Conservation (phyloP, 805 yeast genomes). For the Kluyveromyces lactis region DNA sequence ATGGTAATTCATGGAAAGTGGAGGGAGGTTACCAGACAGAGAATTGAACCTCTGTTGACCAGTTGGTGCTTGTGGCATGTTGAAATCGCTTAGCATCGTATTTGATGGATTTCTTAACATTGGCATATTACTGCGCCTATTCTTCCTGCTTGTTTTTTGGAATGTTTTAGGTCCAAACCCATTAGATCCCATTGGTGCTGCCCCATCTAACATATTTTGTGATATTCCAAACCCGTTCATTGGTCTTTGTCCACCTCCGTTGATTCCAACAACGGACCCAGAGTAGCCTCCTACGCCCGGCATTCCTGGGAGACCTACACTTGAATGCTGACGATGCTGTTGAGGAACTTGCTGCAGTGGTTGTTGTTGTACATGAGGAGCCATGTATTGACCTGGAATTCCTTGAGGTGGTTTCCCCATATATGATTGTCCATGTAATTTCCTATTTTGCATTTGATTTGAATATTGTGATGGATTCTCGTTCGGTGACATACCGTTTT, state of each 20-base stretch:
- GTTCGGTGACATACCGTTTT: background rate
- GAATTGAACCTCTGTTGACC: constrained; percentile 5
- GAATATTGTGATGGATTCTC: background rate
- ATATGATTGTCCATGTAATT: background rate
- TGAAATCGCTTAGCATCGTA: constrained; percentile 12
- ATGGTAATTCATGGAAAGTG: background rate
- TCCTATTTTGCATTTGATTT: background rate
- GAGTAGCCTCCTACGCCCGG: background rate
- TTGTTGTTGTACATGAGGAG: background rate
- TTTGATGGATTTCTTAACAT: constrained; percentile 27
- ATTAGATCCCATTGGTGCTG: background rate
- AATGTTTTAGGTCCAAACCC: constrained; percentile 8
- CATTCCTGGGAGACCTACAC: background rate
- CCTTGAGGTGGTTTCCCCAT: background rate
- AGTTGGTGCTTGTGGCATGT: constrained; percentile 1
- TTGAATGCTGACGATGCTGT: background rate
- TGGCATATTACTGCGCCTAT: constrained; percentile 28
- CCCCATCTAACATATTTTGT: background rate
- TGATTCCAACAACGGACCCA: background rate
- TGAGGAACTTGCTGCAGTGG: background rate
- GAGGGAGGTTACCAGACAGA: constrained; percentile 1
- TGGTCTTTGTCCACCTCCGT: background rate
- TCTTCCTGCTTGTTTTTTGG: constrained; percentile 30
- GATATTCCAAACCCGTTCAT: background rate
- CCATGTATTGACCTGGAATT: background rate